Evolutionary conservation across 2,329 filamentous ascomycete species (phyloP), one percentile per base, ranked within the genome.

Genomic region (Tricladium varicosporioides): DNA sequence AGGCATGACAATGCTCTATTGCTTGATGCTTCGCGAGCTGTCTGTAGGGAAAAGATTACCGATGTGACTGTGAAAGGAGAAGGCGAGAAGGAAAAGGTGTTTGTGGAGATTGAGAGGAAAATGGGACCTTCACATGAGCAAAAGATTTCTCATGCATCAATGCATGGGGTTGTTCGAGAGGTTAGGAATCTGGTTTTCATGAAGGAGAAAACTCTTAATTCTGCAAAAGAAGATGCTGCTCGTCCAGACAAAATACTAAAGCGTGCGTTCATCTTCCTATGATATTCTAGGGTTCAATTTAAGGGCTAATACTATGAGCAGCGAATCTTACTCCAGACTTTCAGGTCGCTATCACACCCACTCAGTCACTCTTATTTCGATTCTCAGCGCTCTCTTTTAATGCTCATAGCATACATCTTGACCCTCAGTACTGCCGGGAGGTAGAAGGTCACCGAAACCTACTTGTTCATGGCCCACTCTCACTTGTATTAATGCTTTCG

Each of bases 351-450:
- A 74, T 96, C 19, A 81, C 75, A 0, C 91, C 92, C 0, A 86
- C 86, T 2, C 78, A 82, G 2, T 77, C 81, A 4, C 81, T 97
- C 4, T 84, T 99, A 53, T 96, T 96, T 75, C 85, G 92, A 57
- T 97, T 93, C 77, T 94, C 89, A 16, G 92, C 92, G 0, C 82
- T 99, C 33, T 93, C 89, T 2, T 92, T 91, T 77, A 99, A 99
- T 72, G 91, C 91, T 1, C 94, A 99, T 73, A 79, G 82, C 14
- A 97, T 99, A 65, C 94, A 99, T 74, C 79, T 96, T 18, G 89
- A 97, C 71, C 81, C 80, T 1, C 69, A 79, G 45, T 95, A 91
- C 73, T 86, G 85, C 51, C 80, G 80, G 42, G 76, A 82, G 11
- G 76, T 86, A 11, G 94, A 97, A 72, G 89, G 89, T 10, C 86